Base-by-base conservation (phyloP, 495 filamentous ascomycete genomes). In the Xylaria longipes region DNA sequence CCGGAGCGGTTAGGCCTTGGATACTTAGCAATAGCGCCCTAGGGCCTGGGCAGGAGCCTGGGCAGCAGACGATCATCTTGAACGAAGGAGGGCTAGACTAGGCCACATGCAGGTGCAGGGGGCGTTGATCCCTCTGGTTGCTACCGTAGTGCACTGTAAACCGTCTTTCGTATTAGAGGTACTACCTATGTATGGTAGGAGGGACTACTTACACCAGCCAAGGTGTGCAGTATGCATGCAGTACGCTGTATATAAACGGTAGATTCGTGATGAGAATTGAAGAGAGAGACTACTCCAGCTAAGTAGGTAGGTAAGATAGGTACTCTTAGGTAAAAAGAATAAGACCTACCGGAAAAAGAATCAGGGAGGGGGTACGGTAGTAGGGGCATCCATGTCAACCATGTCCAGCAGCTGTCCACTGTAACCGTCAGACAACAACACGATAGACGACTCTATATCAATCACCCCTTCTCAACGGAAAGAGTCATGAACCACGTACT, bases 61-160 rank as follows among this genome's bases (percentile, higher is more conserved):
- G 15, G 58, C 15, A 39, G 17, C 61, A 45, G 27, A 41, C 64
- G 64, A 66, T 66, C 64, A 66, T 52, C 31, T 66, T 17, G 64
- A 17, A 41, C 45, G 20, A 8, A 54, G 33, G 64, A n/a, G 43
- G 17, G 43, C 43, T 9, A 43, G 29, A 1, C 43, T 65, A 66
- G 31, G n/a, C 46, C 33, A 46, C 46, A 66, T 54, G 39, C 45
- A 66, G 3, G 27, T 52, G 33, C 46, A 66, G 46, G 64, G 63
- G 50, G 7, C 6, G 0, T 46, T 25, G 29, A 54, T 66, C 22
- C 31, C 20, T 66, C 33, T 31, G 27, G 43, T n/a, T 29, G 64
- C 64, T 20, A n/a, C 43, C 27, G 33, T 37, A 39, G 33, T 61
- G 11, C 1, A 41, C 39, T 12, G 39, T 41, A 12, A 45, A 17